phyloP scores from a whole-genome alignment of 179 eudicot species.

The Silene noctiflora region DNA sequence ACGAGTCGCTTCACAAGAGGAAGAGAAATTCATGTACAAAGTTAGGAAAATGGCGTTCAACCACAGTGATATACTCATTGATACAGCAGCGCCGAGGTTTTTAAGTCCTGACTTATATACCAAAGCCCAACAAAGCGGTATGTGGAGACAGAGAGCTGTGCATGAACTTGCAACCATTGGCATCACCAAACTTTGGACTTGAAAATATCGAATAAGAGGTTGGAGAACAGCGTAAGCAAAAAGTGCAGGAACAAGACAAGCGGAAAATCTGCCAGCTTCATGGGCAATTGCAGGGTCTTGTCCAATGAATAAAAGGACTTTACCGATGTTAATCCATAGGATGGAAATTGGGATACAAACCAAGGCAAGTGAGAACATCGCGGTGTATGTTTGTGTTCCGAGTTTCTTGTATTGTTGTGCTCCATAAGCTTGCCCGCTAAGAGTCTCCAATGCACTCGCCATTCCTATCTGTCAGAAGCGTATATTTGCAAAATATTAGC shows the following conservation, averaged over 20 bases:
- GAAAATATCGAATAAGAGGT: constrained; percentile 39
- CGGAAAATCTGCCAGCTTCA: constrained; percentile 41
- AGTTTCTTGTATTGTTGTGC: constrained; percentile 40
- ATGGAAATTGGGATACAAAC: constrained; percentile 41
- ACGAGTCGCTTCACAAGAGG: constrained; percentile 33
- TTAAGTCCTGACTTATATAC: constrained; percentile 35
- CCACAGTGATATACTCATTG: constrained; percentile 39
- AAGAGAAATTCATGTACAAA: constrained; percentile 40
- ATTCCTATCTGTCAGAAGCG: constrained; percentile 36
- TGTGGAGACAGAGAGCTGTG: constrained; percentile 28
- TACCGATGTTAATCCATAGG: constrained; percentile 34
- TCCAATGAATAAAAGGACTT: constrained; percentile 32
- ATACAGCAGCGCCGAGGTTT: constrained; percentile 38
- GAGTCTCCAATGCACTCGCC: constrained; percentile 50
- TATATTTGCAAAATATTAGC: no score
- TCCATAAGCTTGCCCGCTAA: constrained; percentile 52
- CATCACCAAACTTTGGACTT: constrained; percentile 40
- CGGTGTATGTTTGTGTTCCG: constrained; percentile 40
- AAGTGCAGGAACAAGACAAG: constrained; percentile 36
- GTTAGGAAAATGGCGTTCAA: constrained; percentile 31
- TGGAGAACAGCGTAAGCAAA: constrained; percentile 40
- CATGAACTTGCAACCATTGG: constrained; percentile 39
- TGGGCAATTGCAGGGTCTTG: constrained; percentile 44
- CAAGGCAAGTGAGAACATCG: constrained; percentile 35
- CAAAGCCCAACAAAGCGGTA: constrained; percentile 44